These are phyloP conservation scores for Rosa hybrid DNA, from an alignment of 331 rosid genomes.

Conservation along the genomic window DNA sequence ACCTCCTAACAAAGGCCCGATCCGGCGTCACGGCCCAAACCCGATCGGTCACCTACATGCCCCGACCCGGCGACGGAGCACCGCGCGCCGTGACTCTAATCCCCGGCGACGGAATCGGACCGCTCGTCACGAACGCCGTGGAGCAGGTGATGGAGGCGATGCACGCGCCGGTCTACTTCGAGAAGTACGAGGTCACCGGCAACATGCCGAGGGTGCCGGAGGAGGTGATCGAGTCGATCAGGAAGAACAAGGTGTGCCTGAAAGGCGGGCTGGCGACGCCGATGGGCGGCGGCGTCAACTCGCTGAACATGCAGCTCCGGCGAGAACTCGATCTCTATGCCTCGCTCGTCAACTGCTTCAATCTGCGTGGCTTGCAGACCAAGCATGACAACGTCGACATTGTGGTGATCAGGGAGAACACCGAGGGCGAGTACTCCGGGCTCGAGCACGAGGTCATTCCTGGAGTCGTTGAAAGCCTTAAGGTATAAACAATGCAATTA, in stretches of 20 bases:
- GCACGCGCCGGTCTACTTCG: conserved; percentile 83
- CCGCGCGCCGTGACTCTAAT: conserved; percentile 77
- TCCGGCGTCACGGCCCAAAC: conserved; percentile 21
- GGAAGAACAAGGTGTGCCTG: conserved; percentile 82
- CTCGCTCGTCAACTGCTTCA: conserved; percentile 82
- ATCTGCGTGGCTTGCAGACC: conserved; percentile 71
- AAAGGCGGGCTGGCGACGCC: conserved; percentile 84
- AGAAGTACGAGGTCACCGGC: conserved; percentile 66
- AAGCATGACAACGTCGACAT: conserved; percentile 80
- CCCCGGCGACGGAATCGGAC: conserved; percentile 88
- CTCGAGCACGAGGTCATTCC: conserved; percentile 93
- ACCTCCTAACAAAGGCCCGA: conserved; percentile 25
- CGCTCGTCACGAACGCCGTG: conserved; percentile 74
- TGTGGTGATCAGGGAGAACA: conserved; percentile 84
- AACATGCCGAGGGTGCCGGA: conserved; percentile 63
- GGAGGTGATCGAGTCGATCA: conserved; percentile 74
- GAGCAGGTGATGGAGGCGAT: conserved; percentile 86
- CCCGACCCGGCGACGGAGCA: conserved; percentile 84
- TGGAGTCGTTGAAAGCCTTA: conserved; percentile 92
- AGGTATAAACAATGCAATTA: conserved; percentile 33
- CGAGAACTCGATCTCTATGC: conserved; percentile 86
- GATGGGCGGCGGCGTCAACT: conserved; percentile 83
- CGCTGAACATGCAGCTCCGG: conserved; percentile 75
- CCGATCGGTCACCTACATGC: conserved; percentile 86
- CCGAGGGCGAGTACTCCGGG: conserved; percentile 89